Evolutionary conservation across 768 basidiomycete species (phyloP).

Genomic region (Termitomyces heimii): DNA sequence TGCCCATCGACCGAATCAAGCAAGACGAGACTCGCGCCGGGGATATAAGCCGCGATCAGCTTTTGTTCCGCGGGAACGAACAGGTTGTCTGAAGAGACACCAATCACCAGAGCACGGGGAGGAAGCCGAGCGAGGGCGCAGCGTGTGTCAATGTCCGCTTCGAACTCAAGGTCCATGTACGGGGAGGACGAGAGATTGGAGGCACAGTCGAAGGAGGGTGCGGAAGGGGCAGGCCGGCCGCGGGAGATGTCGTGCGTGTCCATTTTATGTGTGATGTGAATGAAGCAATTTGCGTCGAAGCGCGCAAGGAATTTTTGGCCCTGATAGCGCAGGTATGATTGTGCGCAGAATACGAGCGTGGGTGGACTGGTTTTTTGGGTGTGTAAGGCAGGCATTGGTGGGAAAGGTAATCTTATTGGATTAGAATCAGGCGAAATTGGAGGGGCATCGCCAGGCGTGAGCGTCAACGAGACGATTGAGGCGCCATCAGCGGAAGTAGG

Average conservation of each 20-base stretch:
- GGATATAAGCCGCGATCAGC: conserved; percentile 75
- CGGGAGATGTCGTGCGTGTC: conserved; percentile 91
- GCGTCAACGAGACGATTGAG: neutral
- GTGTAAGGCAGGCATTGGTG: neutral
- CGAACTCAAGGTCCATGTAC: neutral
- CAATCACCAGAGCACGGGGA: conserved; percentile 74
- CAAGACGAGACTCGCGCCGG: conserved; percentile 71
- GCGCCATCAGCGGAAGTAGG: conserved; percentile 12
- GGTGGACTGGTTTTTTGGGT: conserved; percentile 15
- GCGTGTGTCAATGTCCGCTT: conserved; percentile 1
- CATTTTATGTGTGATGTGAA: conserved; percentile 79
- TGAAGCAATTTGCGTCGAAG: conserved; percentile 98
- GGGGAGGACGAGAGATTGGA: neutral
- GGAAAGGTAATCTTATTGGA: neutral
- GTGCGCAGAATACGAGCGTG: conserved; percentile 79
- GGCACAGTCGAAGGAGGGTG: neutral
- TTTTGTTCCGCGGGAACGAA: conserved; percentile 90
- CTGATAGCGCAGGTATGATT: conserved; percentile 96
- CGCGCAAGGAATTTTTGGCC: conserved; percentile 94
- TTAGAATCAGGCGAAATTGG: neutral
- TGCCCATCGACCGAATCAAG: conserved; percentile 89
- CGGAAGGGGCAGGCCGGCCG: conserved; percentile 28
- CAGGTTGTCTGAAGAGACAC: conserved; percentile 88
- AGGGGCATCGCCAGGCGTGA: neutral
- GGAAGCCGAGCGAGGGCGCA: conserved; percentile 66